phyloP scores from a whole-genome alignment of 257 asterid genomes.

The Plectranthus barbatus region DNA sequence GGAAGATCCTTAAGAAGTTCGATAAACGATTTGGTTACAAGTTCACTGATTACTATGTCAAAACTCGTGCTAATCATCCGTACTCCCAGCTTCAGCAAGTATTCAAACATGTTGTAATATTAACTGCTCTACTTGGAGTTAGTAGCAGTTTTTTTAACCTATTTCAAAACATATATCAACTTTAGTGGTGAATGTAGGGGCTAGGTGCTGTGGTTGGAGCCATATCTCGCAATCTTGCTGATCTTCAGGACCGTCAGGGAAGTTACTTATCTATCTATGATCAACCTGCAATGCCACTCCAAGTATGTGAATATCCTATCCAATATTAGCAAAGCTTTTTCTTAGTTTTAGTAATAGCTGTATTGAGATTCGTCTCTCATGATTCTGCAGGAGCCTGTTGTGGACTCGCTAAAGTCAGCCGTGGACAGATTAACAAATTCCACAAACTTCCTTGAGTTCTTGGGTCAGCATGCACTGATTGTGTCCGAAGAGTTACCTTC shows the following conservation, averaged over 20 bases:
- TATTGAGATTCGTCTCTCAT: constrained; percentile 10
- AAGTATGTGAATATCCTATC: constrained; percentile 44
- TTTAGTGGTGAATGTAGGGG: constrained; percentile 49
- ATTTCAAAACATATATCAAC: not conserved
- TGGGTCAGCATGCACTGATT: constrained; percentile 97
- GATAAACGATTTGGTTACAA: constrained; percentile 90
- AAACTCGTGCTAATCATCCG: constrained; percentile 75
- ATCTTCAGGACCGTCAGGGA: constrained; percentile 95
- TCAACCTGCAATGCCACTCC: constrained; percentile 79
- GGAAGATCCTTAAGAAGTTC: constrained; percentile 93
- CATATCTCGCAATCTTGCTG: constrained; percentile 94
- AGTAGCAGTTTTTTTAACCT: constrained; percentile 4
- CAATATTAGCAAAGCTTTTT: constrained; percentile 5
- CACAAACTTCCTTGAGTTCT: constrained; percentile 76
- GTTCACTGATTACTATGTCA: constrained; percentile 91
- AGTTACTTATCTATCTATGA: constrained; percentile 97
- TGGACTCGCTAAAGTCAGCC: constrained; percentile 74
- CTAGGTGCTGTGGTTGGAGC: constrained; percentile 99
- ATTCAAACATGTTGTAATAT: constrained; percentile 96
- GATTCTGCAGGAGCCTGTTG: constrained; percentile 72
- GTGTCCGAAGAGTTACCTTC: constrained; percentile 88
- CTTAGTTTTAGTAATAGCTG: not conserved
- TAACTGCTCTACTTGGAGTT: too few species aligned
- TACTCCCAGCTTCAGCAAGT: constrained; percentile 99
- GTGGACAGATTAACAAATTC: constrained; percentile 79